Conservation (phyloP, 2,329 filamentous ascomycete species). For the Cryphonectria japonica region DNA sequence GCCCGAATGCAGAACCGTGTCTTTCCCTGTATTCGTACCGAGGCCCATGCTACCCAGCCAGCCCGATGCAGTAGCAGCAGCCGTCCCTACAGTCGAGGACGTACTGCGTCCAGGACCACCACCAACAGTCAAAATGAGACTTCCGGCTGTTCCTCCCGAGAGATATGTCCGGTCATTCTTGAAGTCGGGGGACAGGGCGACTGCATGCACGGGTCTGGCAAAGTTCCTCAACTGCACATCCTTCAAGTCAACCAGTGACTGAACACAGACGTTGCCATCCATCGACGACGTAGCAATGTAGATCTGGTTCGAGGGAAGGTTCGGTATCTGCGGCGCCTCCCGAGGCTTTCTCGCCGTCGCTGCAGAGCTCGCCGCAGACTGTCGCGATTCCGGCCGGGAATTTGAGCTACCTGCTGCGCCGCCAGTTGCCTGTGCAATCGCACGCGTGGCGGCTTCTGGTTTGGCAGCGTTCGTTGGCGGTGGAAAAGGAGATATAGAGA, state of each 20-base stretch:
- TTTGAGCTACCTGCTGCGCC: conserved; percentile 41
- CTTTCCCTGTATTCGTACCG: conserved; percentile 76
- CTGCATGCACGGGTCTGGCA: conserved; percentile 86
- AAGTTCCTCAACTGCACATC: conserved; percentile 94
- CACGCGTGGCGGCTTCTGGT: conserved; percentile 42
- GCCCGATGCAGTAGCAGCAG: conserved; percentile 80
- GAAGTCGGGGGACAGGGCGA: conserved; percentile 94
- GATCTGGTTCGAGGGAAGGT: conserved; percentile 85
- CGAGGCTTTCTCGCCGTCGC: conserved; percentile 55
- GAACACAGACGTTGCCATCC: conserved; percentile 93
- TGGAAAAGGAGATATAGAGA: conserved; percentile 89
- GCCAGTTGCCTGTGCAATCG: conserved; percentile 39
- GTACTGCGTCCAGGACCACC: conserved; percentile 81
- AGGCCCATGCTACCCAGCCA: conserved; percentile 92
- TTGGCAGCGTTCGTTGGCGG: conserved; percentile 53
- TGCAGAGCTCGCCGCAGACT: conserved; percentile 52
- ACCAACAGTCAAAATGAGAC: conserved; percentile 82
- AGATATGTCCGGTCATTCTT: conserved; percentile 87
- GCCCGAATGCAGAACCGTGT: conserved; percentile 85
- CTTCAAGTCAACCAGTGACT: conserved; percentile 82
- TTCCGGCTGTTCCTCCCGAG: conserved; percentile 87
- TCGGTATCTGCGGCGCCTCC: conserved; percentile 63
- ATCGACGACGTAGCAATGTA: conserved; percentile 93
- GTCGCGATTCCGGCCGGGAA: conserved; percentile 40
- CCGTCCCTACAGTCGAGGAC: conserved; percentile 83